These are phyloP conservation scores for Monosporascus sp. DNA, from an alignment of 2,329 filamentous ascomycete genomes.

Conservation along the genomic window DNA sequence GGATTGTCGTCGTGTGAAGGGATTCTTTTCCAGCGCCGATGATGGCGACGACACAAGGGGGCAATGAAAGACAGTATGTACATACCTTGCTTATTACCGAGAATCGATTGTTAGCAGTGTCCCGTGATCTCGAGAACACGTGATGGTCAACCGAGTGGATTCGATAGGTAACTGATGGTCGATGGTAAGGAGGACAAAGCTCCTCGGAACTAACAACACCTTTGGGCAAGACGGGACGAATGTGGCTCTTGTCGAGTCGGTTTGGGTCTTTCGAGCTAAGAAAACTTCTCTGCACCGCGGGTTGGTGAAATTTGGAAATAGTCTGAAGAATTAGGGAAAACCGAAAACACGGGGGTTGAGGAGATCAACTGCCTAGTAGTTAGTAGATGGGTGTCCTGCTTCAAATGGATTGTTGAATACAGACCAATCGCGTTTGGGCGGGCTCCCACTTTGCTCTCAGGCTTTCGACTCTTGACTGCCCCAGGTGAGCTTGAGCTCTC, in stretches of 20 bases:
- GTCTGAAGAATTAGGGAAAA: neutral
- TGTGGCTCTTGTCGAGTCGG: neutral
- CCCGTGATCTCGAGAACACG: neutral
- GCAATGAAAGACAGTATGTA: neutral
- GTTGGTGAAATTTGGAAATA: neutral
- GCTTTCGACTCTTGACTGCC: neutral
- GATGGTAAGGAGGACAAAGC: neutral
- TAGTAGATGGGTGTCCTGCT: neutral
- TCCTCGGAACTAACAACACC: neutral
- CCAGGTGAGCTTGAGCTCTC: neutral
- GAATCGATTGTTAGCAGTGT: neutral
- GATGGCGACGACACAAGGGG: neutral
- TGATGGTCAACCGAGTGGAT: neutral
- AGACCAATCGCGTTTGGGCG: neutral
- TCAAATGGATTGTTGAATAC: neutral
- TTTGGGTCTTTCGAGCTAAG: neutral
- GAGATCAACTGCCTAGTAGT: neutral
- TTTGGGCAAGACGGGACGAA: neutral
- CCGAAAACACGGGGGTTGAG: neutral
- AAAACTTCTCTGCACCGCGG: neutral
- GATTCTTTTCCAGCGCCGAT: neutral
- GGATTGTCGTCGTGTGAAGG: neutral
- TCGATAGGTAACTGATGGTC: neutral
- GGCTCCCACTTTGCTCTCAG: neutral
- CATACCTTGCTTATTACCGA: neutral